phyloP scores from a whole-genome alignment of 306 rosid genomes.

The Pyrus bretschneideri region DNA sequence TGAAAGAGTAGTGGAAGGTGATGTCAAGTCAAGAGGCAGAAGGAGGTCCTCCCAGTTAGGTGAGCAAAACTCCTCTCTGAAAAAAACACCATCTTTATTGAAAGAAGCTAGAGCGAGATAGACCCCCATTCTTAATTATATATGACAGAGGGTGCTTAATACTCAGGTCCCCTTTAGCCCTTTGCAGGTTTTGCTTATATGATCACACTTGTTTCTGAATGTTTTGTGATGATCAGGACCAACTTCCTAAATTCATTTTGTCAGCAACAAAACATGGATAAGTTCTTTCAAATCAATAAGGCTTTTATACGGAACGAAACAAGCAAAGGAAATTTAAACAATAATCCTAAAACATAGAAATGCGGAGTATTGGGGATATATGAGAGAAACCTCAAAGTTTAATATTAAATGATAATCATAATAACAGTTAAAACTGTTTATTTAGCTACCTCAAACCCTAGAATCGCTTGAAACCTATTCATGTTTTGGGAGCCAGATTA shows the following conservation, averaged over 20 bases:
- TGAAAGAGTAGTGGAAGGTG: conserved; percentile 25
- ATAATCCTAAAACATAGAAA: background rate
- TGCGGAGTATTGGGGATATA: background rate
- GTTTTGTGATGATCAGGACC: background rate
- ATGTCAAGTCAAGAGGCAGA: conserved; percentile 57
- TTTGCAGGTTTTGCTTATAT: conserved; percentile 11
- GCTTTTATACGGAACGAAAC: background rate
- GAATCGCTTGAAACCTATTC: background rate
- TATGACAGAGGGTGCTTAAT: background rate
- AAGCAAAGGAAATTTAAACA: background rate
- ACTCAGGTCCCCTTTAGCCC: background rate
- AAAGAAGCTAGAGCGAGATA: conserved; percentile 44
- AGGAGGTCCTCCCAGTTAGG: conserved; percentile 20
- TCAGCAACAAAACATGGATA: background rate
- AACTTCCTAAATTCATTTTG: background rate
- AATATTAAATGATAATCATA: too few species aligned
- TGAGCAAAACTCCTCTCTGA: conserved; percentile 13
- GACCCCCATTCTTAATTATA: conserved; percentile 39
- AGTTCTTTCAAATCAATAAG: background rate
- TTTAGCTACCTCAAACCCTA: background rate
- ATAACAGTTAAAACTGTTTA: too few species aligned
- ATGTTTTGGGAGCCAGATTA: too few species aligned
- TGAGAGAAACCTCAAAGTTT: background rate
- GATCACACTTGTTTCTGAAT: conserved; percentile 4
- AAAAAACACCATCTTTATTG: conserved; percentile 40